A percentile compares a stretch with the other conserved stretches of the same genome.
Evolutionary conservation across 805 yeast species (phyloP).

Genomic region (Torulaspora indica): DNA sequence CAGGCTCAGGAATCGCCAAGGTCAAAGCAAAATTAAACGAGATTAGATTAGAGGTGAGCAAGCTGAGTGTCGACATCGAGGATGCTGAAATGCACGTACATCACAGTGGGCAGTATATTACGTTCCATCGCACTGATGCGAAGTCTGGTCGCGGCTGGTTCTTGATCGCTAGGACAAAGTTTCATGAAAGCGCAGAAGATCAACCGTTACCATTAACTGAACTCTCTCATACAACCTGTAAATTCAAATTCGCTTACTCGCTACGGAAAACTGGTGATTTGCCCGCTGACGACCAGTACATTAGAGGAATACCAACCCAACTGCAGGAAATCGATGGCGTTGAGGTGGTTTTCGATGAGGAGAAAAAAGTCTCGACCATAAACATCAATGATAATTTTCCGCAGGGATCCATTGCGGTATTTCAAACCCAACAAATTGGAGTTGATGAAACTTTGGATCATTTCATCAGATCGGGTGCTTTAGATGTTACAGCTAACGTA

Average conservation of each 20-base stretch:
- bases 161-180: conserved; percentile 81
- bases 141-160: conserved; percentile 85
- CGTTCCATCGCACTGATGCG: conserved; percentile 81
- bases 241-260: conserved; percentile 54
- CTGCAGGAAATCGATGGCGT: conserved; percentile 52
- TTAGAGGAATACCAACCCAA: conserved; percentile 65
- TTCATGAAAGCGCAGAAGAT: conserved; percentile 40
- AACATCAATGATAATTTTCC: conserved; percentile 62
- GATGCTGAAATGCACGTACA: conserved; percentile 93
- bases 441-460: conserved; percentile 63
- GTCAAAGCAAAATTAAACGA: conserved; percentile 59
- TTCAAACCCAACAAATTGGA: conserved; percentile 62
- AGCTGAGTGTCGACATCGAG: conserved; percentile 40
- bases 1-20: conserved; percentile 60
- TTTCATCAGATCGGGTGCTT: conserved; percentile 68
- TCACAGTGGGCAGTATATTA: conserved; percentile 87
- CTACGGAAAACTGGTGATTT: conserved; percentile 51
- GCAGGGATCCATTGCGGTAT: conserved; percentile 85
- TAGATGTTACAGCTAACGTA: conserved; percentile 61
- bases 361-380: conserved; percentile 47
- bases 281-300: conserved; percentile 34
- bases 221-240: conserved; percentile 56
- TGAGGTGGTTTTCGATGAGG: conserved; percentile 41
- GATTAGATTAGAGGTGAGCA: conserved; percentile 55
- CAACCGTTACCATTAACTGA: conserved; percentile 56